A percentile compares a stretch with the other conserved stretches of the same genome.
phyloP scores from a whole-genome alignment of 1,284 basidiomycete genomes.

The Vanrija pseudolonga region DNA sequence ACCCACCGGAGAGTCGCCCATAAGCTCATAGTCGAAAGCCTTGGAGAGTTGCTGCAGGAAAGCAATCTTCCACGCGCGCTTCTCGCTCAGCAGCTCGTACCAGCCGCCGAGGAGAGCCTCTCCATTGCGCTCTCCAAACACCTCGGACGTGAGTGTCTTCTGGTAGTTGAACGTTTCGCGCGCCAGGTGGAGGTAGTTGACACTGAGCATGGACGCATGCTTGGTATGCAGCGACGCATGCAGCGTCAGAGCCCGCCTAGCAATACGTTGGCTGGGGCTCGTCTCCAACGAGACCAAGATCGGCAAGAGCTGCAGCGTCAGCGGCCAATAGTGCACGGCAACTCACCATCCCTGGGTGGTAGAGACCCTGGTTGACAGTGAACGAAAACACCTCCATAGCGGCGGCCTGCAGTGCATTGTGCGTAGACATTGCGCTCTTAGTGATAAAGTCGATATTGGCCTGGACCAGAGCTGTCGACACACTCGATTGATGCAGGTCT shows the following conservation, averaged over 20 bases:
- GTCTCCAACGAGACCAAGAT: constrained; percentile 92
- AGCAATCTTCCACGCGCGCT: constrained; percentile 75
- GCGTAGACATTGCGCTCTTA: constrained; percentile 69
- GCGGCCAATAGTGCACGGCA: not conserved
- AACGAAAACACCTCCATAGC: constrained; percentile 89
- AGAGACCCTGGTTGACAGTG: constrained; percentile 89
- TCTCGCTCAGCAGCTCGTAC: constrained; percentile 87
- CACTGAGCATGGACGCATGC: constrained; percentile 82
- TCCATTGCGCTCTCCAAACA: constrained; percentile 29
- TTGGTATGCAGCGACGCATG: constrained; percentile 82
- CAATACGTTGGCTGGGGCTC: constrained; percentile 60
- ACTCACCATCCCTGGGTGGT: constrained; percentile 81
- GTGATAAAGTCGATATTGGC: constrained; percentile 81
- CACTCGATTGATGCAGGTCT: constrained; percentile 89
- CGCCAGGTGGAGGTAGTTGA: constrained; percentile 75
- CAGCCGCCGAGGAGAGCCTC: constrained; percentile 75
- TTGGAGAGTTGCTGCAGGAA: constrained; percentile 80
- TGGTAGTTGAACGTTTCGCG: constrained; percentile 80
- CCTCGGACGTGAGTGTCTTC: constrained; percentile 54
- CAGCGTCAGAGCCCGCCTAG: constrained; percentile 70
- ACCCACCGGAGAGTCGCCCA: constrained; percentile 24
- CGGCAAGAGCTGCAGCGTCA: constrained; percentile 68
- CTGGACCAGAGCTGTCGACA: constrained; percentile 89
- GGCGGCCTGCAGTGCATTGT: constrained; percentile 67
- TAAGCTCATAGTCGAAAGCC: constrained; percentile 67